Percentiles rank a stretch among this genome's conserved stretches.
These are phyloP conservation scores for Syncephalastrum contaminatum DNA, from an alignment of 371 early-diverging fungal species.

Conservation along the genomic window DNA sequence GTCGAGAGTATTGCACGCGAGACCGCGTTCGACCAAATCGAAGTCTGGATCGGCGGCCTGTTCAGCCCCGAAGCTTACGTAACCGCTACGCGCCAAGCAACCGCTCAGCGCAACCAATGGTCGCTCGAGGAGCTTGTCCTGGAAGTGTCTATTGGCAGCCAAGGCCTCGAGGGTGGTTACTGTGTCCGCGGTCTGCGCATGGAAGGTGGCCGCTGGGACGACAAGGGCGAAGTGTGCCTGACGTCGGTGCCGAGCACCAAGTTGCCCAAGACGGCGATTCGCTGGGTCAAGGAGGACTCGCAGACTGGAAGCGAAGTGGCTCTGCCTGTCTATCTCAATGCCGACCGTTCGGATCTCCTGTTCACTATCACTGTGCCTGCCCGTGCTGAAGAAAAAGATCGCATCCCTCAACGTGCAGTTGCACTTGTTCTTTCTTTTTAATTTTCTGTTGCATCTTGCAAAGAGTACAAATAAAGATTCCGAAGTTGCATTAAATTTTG, in stretches of 20 bases:
- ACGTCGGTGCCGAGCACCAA: slow-evolving; percentile 51
- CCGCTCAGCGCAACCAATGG: slow-evolving; percentile 68
- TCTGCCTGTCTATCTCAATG: slow-evolving; percentile 86
- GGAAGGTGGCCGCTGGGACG: slow-evolving; percentile 70
- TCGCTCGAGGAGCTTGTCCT: slow-evolving; percentile 70
- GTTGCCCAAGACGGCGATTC: slow-evolving; percentile 39
- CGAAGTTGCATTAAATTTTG: too few relatives aligned
- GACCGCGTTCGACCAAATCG: slow-evolving; percentile 29
- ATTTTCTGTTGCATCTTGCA: too few relatives aligned
- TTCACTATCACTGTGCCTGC: slow-evolving; percentile 63
- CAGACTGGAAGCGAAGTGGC: slow-evolving; percentile 28
- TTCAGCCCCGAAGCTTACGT: slow-evolving; percentile 92
- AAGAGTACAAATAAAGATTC: too few relatives aligned
- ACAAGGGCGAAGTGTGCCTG: slow-evolving; percentile 44
- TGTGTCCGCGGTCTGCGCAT: slow-evolving; percentile 53
- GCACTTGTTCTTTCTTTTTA: slow-evolving; percentile 63
- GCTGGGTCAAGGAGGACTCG: slow-evolving; percentile 47
- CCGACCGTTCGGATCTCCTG: slow-evolving; percentile 74
- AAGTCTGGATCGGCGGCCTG: slow-evolving; percentile 86
- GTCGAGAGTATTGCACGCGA: slow-evolving; percentile 54
- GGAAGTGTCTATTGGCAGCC: slow-evolving; percentile 43
- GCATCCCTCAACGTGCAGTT: slow-evolving; percentile 75
- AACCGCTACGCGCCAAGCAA: slow-evolving; percentile 89
- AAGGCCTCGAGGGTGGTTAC: slow-evolving; percentile 21
- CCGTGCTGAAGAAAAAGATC: slow-evolving; percentile 35